phyloP scores from a whole-genome alignment of 148 eudicot genomes.

The Silene uniflora region DNA sequence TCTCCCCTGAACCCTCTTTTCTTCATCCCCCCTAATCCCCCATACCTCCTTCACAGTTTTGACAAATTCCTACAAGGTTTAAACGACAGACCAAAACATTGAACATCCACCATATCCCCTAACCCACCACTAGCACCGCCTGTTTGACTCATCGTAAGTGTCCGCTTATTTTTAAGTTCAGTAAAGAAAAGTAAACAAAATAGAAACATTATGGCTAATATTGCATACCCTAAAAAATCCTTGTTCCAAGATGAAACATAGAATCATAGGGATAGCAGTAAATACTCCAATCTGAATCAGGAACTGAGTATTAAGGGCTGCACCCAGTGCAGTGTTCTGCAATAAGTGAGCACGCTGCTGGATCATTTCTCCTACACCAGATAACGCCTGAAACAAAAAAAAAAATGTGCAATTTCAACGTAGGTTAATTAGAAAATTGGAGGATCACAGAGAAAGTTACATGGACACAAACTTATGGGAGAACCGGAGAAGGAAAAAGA shows the following conservation, averaged over 20 bases:
- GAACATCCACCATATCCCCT: too few species aligned
- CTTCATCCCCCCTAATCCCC: too few species aligned
- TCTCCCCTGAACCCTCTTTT: too few species aligned
- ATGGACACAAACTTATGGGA: neutral
- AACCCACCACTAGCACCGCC: too few species aligned
- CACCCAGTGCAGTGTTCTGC: conserved; percentile 66
- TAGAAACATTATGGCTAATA: neutral
- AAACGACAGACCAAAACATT: too few species aligned
- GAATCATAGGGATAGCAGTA: conserved; percentile 92
- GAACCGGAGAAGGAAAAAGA: neutral
- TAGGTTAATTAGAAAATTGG: neutral
- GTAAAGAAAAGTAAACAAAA: too few species aligned
- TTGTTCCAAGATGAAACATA: conserved; percentile 86
- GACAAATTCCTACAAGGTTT: too few species aligned
- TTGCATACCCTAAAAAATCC: conserved; percentile 81
- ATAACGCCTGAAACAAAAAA: conserved; percentile 63
- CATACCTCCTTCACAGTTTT: too few species aligned
- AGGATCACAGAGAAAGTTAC: neutral
- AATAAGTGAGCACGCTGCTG: conserved; percentile 52
- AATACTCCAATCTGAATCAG: conserved; percentile 93
- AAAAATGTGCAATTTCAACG: conserved; percentile 7
- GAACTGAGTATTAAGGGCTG: conserved; percentile 95
- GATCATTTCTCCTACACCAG: conserved; percentile 81
- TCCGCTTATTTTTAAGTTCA: too few species aligned
- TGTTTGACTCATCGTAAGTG: too few species aligned